Base-by-base conservation (phyloP, 2,329 filamentous ascomycete genomes). In the Fusarium nelsonii region DNA sequence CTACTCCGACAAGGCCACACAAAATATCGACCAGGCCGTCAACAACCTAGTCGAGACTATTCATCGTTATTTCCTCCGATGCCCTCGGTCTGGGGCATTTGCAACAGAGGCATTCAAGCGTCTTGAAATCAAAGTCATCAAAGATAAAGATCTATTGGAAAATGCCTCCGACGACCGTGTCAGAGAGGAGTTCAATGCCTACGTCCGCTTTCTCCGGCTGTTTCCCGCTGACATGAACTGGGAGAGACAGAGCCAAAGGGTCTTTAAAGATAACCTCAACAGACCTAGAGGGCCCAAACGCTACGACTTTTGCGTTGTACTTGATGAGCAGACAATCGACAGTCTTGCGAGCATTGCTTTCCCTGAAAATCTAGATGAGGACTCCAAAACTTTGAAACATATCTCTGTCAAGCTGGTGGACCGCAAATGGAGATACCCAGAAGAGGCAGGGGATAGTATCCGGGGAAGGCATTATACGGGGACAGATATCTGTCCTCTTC, bases 111-210 rank as follows among this genome's bases (percentile, higher is more conserved):
- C n/a, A 14, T 60, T 60, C 16, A 60, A 34, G n/a, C 48, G 55
- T 3, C 54, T 69, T 33, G 52, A 39, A 20, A 20, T 69, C 11
- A 54, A 69, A 14, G 32, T 69, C 16, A 55, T 69, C 2, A 26
- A 58, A 41, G 23, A 58, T 14, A 60, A 49, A 26, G 55, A 60
- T 2, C 4, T 55, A 1, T 51, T 69, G 9, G 44, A 64, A 30
- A 44, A 58, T 41, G 63, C 55, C n/a, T 69, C 63, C 8, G 51
- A 67, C 18, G 59, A 67, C 15, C 63, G 63, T 20, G 44, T 69
- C 23, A 57, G 63, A 36, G 65, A 69, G 39, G 65, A 67, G 28
- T 58, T 64, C 32, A 69, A 69, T 32, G 39, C 63, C 12, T 28
- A 60, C 28, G 36, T 61, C 32, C 33, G 63, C 15, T 37, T n/a